Evolutionary conservation across 2,329 filamentous ascomycete genomes (phyloP).

Genomic region (Acrocalymma vagum): DNA sequence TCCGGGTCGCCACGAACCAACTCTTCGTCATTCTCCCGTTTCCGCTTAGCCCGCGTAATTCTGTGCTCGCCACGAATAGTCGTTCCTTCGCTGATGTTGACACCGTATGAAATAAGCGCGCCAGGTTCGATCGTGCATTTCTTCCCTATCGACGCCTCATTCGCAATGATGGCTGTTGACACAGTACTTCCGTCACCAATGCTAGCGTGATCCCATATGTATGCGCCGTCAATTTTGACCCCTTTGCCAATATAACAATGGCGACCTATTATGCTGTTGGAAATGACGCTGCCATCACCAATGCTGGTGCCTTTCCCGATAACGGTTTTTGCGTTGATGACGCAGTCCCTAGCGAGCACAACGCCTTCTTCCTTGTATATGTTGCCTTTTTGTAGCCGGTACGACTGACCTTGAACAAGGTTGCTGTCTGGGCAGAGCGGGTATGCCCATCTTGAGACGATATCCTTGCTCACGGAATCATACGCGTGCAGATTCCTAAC

Average conservation of each 20-base stretch:
- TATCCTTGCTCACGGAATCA: conserved; percentile 85
- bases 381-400: conserved; percentile 73
- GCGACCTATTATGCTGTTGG: conserved; percentile 81
- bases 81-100: conserved; percentile 72
- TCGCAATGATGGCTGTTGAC: conserved; percentile 77
- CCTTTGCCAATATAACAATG: conserved; percentile 88
- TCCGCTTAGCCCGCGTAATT: conserved; percentile 57
- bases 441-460: conserved; percentile 87
- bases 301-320: conserved; percentile 80
- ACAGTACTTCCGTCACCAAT: conserved; percentile 80
- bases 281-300: conserved; percentile 74
- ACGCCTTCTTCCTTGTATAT: conserved; percentile 84
- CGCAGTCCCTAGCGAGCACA: conserved; percentile 74
- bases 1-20: conserved; percentile 53
- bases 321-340: conserved; percentile 73
- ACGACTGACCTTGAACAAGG: conserved; percentile 78
- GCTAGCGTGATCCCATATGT: conserved; percentile 85
- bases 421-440: conserved; percentile 92
- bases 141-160: conserved; percentile 74
- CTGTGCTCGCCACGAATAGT: conserved; percentile 53
- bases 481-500: conserved; percentile 89
- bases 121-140: conserved; percentile 75
- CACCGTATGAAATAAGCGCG: conserved; percentile 80
- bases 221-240: conserved; percentile 79
- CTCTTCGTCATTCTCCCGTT: conserved; percentile 53